Evolutionary conservation across 192 early-diverging fungal species (phyloP).

Genomic region (Coemansia sp.): DNA sequence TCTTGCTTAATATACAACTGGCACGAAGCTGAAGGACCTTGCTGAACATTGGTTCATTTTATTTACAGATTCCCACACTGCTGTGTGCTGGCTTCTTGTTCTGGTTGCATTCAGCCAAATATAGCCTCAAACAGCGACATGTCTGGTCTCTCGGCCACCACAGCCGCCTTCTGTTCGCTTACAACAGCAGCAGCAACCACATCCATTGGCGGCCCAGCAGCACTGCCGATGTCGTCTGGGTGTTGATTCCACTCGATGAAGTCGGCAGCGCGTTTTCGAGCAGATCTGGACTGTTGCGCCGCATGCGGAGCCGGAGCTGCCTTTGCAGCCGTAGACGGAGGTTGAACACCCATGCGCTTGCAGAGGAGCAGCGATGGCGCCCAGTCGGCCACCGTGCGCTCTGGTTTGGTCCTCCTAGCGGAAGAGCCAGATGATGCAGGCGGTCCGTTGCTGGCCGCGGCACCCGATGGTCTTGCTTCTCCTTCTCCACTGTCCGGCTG

Average conservation of each 20-base stretch:
- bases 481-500: neutral
- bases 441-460: too few relatives aligned
- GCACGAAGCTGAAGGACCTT: too few relatives aligned
- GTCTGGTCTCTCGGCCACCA: conserved; percentile 11
- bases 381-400: conserved; percentile 24
- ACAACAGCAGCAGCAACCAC: conserved; percentile 11
- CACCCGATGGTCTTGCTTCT: too few relatives aligned
- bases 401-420: too few relatives aligned
- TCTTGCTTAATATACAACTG: too few relatives aligned
- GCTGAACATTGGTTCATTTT: too few relatives aligned
- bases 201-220: neutral
- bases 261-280: conserved; percentile 27
- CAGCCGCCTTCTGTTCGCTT: neutral
- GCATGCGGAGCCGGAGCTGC: too few relatives aligned
- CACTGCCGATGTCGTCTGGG: neutral
- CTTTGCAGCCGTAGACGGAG: conserved; percentile 11
- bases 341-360: conserved; percentile 33
- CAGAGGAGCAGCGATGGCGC: conserved; percentile 27
- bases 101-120: conserved; percentile 15
- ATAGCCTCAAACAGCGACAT: conserved; percentile 27
- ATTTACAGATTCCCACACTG: too few relatives aligned
- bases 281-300: neutral
- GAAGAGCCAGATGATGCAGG: too few relatives aligned
- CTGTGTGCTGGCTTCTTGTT: neutral
- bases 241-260: conserved; percentile 16